Conservation (phyloP, 768 basidiomycete species). For the Lactarius trivialis region DNA sequence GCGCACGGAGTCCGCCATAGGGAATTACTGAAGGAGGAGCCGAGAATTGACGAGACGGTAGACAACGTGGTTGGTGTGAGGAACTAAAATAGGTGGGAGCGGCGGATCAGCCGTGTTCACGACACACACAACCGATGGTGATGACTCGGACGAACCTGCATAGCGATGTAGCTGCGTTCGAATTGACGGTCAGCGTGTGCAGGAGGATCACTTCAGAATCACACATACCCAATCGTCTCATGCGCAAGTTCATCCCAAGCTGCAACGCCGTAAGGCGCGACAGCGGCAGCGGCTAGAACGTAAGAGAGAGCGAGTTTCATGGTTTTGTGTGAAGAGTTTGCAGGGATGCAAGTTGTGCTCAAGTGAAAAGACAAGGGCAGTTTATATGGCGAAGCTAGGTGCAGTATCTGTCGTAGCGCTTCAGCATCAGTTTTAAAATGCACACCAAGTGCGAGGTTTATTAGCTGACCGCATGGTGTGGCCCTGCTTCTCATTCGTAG, state of each 20-base stretch:
- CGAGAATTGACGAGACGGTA: conserved; percentile 42
- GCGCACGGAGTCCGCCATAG: too few relatives aligned
- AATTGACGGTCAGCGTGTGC: not conserved
- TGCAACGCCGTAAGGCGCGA: not conserved
- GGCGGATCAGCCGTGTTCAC: not conserved
- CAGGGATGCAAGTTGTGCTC: not conserved
- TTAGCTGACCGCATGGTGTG: not conserved
- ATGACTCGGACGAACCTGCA: conserved; percentile 9
- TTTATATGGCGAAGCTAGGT: not conserved
- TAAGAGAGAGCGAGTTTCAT: conserved; percentile 12
- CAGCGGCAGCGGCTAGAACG: not conserved
- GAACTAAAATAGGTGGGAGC: conserved; percentile 33
- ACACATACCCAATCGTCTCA: conserved; percentile 25
- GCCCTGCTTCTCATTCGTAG: not conserved
- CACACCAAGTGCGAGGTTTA: not conserved
- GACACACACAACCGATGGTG: not conserved
- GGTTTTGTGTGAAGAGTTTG: not conserved
- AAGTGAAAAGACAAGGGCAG: not conserved
- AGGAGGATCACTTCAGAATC: not conserved
- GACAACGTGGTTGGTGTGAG: conserved; percentile 41
- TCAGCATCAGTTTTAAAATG: not conserved
- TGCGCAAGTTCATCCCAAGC: conserved; percentile 29
- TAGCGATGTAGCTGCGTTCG: conserved; percentile 10
- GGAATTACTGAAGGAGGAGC: conserved; percentile 37
- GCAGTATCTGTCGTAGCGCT: not conserved